phyloP scores from a whole-genome alignment of 805 yeast genomes.

The Naumovozyma castellii region DNA sequence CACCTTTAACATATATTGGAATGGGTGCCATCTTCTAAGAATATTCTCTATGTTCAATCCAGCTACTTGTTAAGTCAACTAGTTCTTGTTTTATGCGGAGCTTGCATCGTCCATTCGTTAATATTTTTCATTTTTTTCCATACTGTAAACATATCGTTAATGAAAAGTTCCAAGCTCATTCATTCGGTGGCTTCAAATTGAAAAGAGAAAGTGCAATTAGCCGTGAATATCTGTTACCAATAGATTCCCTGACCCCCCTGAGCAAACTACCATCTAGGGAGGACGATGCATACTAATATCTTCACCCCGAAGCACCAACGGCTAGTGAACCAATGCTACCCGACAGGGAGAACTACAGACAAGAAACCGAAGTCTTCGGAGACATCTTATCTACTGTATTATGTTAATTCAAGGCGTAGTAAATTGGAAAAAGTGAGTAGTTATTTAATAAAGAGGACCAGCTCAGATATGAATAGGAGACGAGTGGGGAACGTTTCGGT shows the following conservation, averaged over 20 bases:
- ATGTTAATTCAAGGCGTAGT: slow-evolving; percentile 81
- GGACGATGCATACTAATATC: slow-evolving; percentile 10
- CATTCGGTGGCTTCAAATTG: no score
- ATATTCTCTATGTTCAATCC: no score
- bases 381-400: slow-evolving; percentile 75
- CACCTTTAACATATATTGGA: slow-evolving; percentile 75
- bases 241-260: not conserved
- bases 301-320: slow-evolving; percentile 81
- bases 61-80: no score
- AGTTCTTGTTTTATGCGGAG: no score
- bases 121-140: no score
- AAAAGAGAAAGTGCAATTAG: not conserved
- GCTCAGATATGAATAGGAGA: slow-evolving; percentile 48
- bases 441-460: slow-evolving; percentile 54
- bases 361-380: slow-evolving; percentile 91
- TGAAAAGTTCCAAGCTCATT: no score
- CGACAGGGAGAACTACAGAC: slow-evolving; percentile 76
- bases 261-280: no score
- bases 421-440: slow-evolving; percentile 80
- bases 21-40: slow-evolving; percentile 29
- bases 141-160: no score
- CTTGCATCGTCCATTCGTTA: no score
- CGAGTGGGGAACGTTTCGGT: slow-evolving; percentile 77
- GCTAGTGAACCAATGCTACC: slow-evolving; percentile 84
- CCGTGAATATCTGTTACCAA: not conserved